Evolutionary conservation across 805 yeast species (phyloP).

Genomic region (Dipodascopsis uninucleata): DNA sequence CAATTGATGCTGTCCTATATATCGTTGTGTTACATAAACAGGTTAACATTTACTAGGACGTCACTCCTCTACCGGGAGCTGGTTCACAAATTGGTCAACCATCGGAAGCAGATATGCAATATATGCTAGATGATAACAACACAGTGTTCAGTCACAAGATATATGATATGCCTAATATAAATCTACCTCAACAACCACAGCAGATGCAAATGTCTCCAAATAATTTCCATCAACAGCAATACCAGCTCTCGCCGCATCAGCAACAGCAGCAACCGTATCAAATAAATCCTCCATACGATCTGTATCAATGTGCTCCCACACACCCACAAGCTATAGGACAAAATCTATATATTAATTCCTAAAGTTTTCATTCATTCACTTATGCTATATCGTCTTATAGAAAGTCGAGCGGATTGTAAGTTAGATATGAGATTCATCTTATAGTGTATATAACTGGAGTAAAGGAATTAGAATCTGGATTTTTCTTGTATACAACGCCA

Average conservation of each 20-base stretch:
- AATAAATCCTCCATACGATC: neutral
- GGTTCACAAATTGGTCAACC: conserved; percentile 36
- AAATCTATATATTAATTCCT: neutral
- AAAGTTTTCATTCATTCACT: neutral
- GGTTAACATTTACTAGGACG: conserved; percentile 34
- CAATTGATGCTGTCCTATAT: conserved; percentile 39
- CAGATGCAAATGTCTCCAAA: neutral
- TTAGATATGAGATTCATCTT: too few relatives aligned
- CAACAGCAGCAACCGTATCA: conserved; percentile 8
- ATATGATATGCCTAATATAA: conserved; percentile 15
- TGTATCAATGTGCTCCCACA: neutral
- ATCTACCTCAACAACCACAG: conserved; percentile 1
- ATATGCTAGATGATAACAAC: conserved; percentile 37
- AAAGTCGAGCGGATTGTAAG: too few relatives aligned
- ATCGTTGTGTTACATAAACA: too few relatives aligned
- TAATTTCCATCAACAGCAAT: neutral
- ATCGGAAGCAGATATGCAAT: conserved; percentile 33
- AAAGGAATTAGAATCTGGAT: too few relatives aligned
- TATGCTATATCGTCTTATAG: too few relatives aligned
- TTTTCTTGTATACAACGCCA: too few relatives aligned
- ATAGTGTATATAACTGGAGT: too few relatives aligned
- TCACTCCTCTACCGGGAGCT: conserved; percentile 26
- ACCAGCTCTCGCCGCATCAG: neutral
- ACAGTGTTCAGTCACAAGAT: conserved; percentile 39
- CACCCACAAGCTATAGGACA: too few relatives aligned